Conservation (phyloP, 2,329 filamentous ascomycete species). For the Fusarium sp. region DNA sequence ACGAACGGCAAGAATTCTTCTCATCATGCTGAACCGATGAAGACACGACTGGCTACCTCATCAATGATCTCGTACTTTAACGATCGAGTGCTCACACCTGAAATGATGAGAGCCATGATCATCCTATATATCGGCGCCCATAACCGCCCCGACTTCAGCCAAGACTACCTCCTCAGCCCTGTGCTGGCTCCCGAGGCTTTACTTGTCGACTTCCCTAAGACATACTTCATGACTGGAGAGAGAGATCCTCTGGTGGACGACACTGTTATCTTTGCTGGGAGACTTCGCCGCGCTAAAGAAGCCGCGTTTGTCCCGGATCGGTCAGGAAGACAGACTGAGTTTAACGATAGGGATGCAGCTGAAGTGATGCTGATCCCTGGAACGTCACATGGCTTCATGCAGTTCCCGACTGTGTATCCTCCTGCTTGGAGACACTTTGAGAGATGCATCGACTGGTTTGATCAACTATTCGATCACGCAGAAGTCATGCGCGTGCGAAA, state of each 20-base stretch:
- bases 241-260: constrained; percentile 96
- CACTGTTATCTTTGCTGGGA: constrained; percentile 93
- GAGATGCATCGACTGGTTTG: constrained; percentile 84
- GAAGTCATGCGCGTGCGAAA: constrained; percentile 56
- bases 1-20: constrained; percentile 54
- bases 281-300: constrained; percentile 83
- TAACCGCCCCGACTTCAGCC: constrained; percentile 90
- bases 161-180: constrained; percentile 91
- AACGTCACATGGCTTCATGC: constrained; percentile 92
- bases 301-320: constrained; percentile 52
- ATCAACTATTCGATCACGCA: constrained; percentile 75
- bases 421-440: constrained; percentile 91
- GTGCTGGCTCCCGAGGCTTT: constrained; percentile 88
- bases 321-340: constrained; percentile 48
- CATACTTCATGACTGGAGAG: constrained; percentile 94
- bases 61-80: constrained; percentile 99
- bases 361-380: constrained; percentile 90
- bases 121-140: constrained; percentile 96
- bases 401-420: constrained; percentile 89
- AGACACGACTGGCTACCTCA: constrained; percentile 90
- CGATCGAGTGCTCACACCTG: constrained; percentile 91
- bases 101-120: constrained; percentile 99
- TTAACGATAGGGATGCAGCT: constrained; percentile 60
- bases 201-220: constrained; percentile 90
- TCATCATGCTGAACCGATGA: constrained; percentile 71